Evolutionary conservation across 352 stramenopile species (phyloP).

Genomic region (Phytophthora sansomeana): DNA sequence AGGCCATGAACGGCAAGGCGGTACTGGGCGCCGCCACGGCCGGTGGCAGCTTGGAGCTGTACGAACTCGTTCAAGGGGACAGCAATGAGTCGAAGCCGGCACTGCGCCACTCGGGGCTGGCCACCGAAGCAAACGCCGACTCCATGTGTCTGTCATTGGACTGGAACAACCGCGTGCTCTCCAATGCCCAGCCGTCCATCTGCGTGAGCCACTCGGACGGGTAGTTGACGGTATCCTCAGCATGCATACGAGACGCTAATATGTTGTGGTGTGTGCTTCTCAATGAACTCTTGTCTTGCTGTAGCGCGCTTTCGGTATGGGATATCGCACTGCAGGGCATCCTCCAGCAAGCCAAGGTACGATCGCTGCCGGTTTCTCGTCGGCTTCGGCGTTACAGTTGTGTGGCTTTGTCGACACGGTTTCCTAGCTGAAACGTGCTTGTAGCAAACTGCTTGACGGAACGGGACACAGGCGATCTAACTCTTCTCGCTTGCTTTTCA

Average conservation of each 20-base stretch:
- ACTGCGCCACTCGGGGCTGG: slow-evolving; percentile 49
- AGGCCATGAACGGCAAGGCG: slow-evolving; percentile 56
- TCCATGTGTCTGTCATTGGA: slow-evolving; percentile 89
- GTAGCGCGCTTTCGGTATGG: slow-evolving; percentile 70
- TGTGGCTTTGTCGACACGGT: slow-evolving; percentile 11
- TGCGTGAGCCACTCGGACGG: slow-evolving; percentile 87
- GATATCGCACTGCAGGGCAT: slow-evolving; percentile 44
- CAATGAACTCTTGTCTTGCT: background rate
- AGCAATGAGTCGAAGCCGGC: background rate
- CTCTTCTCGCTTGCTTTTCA: slow-evolving; percentile 15
- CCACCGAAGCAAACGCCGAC: slow-evolving; percentile 39
- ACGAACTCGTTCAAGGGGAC: slow-evolving; percentile 39
- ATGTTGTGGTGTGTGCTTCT: slow-evolving; percentile 1
- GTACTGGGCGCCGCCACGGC: slow-evolving; percentile 73
- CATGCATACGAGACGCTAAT: slow-evolving; percentile 22
- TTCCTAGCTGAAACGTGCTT: slow-evolving; percentile 1
- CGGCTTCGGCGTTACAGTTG: background rate
- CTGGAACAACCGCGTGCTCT: slow-evolving; percentile 79
- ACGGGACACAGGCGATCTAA: slow-evolving; percentile 17
- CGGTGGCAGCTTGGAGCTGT: slow-evolving; percentile 72
- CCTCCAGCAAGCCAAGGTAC: slow-evolving; percentile 51
- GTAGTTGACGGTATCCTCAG: slow-evolving; percentile 40
- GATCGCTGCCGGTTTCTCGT: slow-evolving; percentile 8
- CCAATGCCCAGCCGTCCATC: slow-evolving; percentile 57
- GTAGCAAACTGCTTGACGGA: slow-evolving; percentile 17